Evolutionary conservation across 1,284 basidiomycete genomes (phyloP), one percentile per base, ranked within the genome.

Genomic region (Meripilus lineatus): DNA sequence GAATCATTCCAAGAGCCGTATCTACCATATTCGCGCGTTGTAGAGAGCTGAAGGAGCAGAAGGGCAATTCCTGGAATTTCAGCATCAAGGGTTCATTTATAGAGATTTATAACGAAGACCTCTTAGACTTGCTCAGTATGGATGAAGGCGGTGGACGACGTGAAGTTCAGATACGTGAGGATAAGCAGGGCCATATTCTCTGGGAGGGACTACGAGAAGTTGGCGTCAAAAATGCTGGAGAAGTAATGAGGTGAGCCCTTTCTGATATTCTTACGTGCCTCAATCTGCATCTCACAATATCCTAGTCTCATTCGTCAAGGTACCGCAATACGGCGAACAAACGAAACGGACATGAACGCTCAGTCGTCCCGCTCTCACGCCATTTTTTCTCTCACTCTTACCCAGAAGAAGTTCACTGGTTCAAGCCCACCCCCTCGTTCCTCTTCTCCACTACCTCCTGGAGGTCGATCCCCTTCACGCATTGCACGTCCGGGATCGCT

Each of bases 311-410:
- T 95, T 48, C 83, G 84, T 53, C 84, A 91, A 56, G 95, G 95
- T 24, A 89, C 91, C 15, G 77, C 87, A 11, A 85, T 95, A 40
- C 81, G 95, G 38, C 82, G 94, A 44, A 99, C 96, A 5, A 94
- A 95, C 55, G 92, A 96, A 65, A 99, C 95, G 32, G 92, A 94
- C 59, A 98, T 99, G 95, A 99, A 99, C 62, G 89, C 93, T 4
- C 93, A 97, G 62, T 95, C 91, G 1, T 98, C 94, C 35, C 89
- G 95, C 51, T 96, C 93, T 20, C 95, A 99, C 75, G 95, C 96
- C 45, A 98, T 99, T 66, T 99, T 99, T 66, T 96, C 94, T 35
- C 74, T 99, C 46, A 97, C 91, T 5, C 72, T 99, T 40, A 89
- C 81, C 1, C 95, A 96, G 69, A 87, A 84, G 71, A 89, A 86